phyloP scores from a whole-genome alignment of 78 protist species.

The Chrysochromulina parva region DNA sequence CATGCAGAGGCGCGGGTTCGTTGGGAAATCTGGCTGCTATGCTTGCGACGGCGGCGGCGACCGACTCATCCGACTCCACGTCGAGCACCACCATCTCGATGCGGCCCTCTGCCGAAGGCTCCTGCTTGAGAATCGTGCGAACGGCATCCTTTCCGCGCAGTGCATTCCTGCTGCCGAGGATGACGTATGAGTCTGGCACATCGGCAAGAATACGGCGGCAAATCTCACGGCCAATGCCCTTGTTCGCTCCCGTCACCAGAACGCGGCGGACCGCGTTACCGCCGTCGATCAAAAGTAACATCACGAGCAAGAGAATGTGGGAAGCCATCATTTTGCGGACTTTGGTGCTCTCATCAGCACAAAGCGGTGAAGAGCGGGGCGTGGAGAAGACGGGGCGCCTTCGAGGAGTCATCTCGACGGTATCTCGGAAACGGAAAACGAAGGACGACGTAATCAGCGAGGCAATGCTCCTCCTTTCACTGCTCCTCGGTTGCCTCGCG shows the following conservation, averaged over 20 bases:
- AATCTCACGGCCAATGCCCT: slow-evolving; percentile 14
- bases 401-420: too few species aligned
- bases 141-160: background rate
- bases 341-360: too few species aligned
- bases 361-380: too few species aligned
- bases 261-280: background rate
- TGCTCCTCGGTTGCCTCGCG: too few species aligned
- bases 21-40: background rate
- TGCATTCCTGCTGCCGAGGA: background rate
- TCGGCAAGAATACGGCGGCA: background rate
- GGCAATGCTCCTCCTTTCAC: too few species aligned
- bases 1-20: background rate
- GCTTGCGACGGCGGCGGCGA: background rate
- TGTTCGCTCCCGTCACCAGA: slow-evolving; percentile 25
- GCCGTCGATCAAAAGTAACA: too few species aligned
- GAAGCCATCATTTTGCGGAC: too few species aligned
- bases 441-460: too few species aligned
- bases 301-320: too few species aligned
- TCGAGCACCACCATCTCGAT: background rate
- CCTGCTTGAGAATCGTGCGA: background rate
- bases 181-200: background rate
- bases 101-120: background rate
- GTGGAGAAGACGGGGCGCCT: too few species aligned
- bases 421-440: too few species aligned
- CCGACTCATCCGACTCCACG: background rate